Conservation (phyloP, 2,329 filamentous ascomycete genomes). For the Fusarium chlamydosporum region DNA sequence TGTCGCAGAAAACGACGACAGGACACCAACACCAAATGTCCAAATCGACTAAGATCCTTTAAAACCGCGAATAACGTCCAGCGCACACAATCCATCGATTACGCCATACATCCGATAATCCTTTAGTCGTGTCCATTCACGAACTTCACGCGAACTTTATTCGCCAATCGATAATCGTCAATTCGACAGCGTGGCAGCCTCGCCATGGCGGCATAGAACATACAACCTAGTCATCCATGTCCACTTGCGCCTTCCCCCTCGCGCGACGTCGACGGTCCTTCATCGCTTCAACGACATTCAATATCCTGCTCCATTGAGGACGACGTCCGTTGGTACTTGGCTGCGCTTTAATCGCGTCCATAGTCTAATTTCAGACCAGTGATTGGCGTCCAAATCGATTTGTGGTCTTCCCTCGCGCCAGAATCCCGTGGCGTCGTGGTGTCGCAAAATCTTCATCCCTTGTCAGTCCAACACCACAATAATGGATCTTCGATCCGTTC, state of each 20-base stretch:
- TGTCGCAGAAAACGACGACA: conserved; percentile 47
- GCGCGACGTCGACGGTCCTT: conserved; percentile 46
- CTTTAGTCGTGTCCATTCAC: conserved; percentile 17
- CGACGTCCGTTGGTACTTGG: background rate
- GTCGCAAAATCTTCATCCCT: conserved; percentile 35
- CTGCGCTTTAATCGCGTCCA: conserved; percentile 45
- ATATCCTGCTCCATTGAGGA: conserved; percentile 20
- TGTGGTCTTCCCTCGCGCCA: conserved; percentile 41
- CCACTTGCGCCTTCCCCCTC: conserved; percentile 49
- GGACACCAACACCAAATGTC: conserved; percentile 41
- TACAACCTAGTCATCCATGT: conserved; percentile 49
- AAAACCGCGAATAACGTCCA: conserved; percentile 30
- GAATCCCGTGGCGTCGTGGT: conserved; percentile 34
- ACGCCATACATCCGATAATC: conserved; percentile 8
- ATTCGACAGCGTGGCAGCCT: conserved; percentile 50
- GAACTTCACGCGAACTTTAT: conserved; percentile 27
- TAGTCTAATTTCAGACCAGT: conserved; percentile 37
- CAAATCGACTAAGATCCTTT: conserved; percentile 39
- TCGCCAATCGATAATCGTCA: conserved; percentile 45
- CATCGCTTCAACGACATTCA: conserved; percentile 30
- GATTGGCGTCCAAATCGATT: conserved; percentile 43
- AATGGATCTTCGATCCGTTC: conserved; percentile 69
- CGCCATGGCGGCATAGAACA: conserved; percentile 52
- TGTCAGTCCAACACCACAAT: conserved; percentile 9
- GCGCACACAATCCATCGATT: conserved; percentile 34